A percentile compares a stretch with the other conserved stretches of the same genome.
Conservation (phyloP, 129 eudicot species). For the Cynara cardunculus region DNA sequence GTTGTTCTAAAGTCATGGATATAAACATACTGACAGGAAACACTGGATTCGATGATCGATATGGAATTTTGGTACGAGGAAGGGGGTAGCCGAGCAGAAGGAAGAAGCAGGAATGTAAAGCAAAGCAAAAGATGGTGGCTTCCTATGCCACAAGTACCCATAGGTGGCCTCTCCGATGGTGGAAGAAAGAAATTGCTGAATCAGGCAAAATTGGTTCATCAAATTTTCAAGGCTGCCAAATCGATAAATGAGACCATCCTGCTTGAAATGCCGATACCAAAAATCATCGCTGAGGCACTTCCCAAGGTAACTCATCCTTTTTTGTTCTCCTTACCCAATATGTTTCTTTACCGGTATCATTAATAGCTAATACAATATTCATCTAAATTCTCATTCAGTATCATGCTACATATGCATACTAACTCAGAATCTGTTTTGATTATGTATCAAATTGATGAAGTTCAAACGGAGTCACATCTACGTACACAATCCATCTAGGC, state of each 20-base stretch:
- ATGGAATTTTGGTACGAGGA: constrained; percentile 91
- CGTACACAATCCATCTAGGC: too few relatives aligned
- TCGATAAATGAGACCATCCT: constrained; percentile 66
- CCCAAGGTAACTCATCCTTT: constrained; percentile 55
- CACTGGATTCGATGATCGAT: constrained; percentile 64
- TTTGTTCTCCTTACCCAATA: not conserved
- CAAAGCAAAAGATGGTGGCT: constrained; percentile 97
- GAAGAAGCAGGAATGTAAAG: constrained; percentile 43
- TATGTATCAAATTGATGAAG: too few relatives aligned
- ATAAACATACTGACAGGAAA: constrained; percentile 46
- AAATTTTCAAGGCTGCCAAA: constrained; percentile 91
- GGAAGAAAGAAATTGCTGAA: constrained; percentile 60
- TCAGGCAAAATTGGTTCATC: constrained; percentile 66
- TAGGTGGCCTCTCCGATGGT: constrained; percentile 65
- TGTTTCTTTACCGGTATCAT: too few relatives aligned
- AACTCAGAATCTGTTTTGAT: too few relatives aligned
- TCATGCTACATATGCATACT: too few relatives aligned
- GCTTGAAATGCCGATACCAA: constrained; percentile 72
- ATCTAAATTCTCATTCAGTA: too few relatives aligned
- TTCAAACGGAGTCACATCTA: too few relatives aligned
- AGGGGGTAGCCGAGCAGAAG: constrained; percentile 86
- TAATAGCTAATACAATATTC: too few relatives aligned
- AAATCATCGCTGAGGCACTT: constrained; percentile 56
- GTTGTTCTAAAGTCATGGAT: constrained; percentile 10
- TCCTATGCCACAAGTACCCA: constrained; percentile 80